phyloP scores from a whole-genome alignment of 78 protist species.

The Emiliania huxleyi region DNA sequence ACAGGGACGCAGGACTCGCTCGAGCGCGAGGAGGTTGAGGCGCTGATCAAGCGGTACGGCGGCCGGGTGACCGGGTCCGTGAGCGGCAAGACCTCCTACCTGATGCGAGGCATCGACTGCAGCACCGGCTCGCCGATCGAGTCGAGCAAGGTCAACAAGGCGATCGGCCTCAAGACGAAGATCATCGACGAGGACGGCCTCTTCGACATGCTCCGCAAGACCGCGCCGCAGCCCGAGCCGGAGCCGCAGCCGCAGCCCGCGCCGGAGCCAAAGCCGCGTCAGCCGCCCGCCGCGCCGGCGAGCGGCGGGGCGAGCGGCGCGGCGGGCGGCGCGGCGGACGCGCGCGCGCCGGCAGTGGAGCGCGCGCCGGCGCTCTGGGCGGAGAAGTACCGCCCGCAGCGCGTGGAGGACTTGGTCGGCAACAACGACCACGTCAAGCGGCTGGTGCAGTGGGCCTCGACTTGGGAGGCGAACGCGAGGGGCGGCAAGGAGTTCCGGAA shows the following conservation, averaged over 20 bases:
- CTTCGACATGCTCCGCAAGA: slow-evolving; percentile 31
- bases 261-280: not conserved
- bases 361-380: slow-evolving; percentile 56
- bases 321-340: not conserved
- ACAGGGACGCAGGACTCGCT: slow-evolving; percentile 3
- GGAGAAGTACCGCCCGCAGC: slow-evolving; percentile 74
- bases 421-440: slow-evolving; percentile 40
- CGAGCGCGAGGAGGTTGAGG: not conserved
- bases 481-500: not conserved
- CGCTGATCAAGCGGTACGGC: not conserved
- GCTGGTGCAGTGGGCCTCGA: not conserved
- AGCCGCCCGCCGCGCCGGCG: not conserved
- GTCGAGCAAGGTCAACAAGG: slow-evolving; percentile 17
- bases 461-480: not conserved
- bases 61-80: not conserved
- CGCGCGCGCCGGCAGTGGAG: too few relatives aligned
- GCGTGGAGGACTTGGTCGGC: slow-evolving; percentile 69
- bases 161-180: not conserved
- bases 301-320: not conserved
- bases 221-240: slow-evolving; percentile 1
- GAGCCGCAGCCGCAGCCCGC: not conserved
- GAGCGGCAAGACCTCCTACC: not conserved
- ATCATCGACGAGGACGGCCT: slow-evolving; percentile 69
- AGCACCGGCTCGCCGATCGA: not conserved
- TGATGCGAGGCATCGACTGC: not conserved